Percentiles rank a stretch among this genome's conserved stretches.
These are phyloP conservation scores for Amylostereum chailletii DNA, from an alignment of 1,284 basidiomycete genomes.

Conservation along the genomic window DNA sequence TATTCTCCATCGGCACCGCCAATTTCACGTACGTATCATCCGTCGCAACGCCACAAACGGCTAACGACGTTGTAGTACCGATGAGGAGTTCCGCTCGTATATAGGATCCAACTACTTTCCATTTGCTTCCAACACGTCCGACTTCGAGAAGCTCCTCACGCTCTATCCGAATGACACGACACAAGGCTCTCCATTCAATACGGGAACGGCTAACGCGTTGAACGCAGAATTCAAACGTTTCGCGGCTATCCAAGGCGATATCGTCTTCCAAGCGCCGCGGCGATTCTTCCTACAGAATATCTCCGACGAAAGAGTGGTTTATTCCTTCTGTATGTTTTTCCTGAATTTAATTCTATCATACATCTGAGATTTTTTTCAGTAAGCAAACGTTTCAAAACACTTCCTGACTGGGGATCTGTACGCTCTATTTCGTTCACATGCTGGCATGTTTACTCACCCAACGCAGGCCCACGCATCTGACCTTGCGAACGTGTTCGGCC, in stretches of 20 bases:
- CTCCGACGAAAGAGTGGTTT: conserved; percentile 10
- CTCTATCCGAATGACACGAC: conserved; percentile 20
- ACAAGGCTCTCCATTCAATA: conserved; percentile 26
- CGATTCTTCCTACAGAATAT: conserved; percentile 17
- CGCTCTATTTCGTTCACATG: not conserved
- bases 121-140: conserved; percentile 4
- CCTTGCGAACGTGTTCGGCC: conserved; percentile 8
- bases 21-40: conserved; percentile 11
- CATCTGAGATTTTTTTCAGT: not conserved
- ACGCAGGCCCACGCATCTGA: conserved; percentile 10
- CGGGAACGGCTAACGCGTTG: conserved; percentile 22
- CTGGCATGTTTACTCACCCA: not conserved
- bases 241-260: conserved; percentile 25
- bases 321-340: conserved; percentile 1
- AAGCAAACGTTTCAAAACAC: conserved; percentile 2
- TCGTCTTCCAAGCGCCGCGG: conserved; percentile 23
- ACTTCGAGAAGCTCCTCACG: conserved; percentile 13
- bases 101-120: conserved; percentile 14
- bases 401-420: conserved; percentile 3
- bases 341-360: not conserved
- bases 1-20: conserved; percentile 6
- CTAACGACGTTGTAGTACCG: conserved; percentile 3
- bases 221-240: conserved; percentile 27
- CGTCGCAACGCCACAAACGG: not conserved
- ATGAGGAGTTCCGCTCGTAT: conserved; percentile 3